Evolutionary conservation across 2,329 filamentous ascomycete species (phyloP).

Genomic region (Fusarium begoniae): DNA sequence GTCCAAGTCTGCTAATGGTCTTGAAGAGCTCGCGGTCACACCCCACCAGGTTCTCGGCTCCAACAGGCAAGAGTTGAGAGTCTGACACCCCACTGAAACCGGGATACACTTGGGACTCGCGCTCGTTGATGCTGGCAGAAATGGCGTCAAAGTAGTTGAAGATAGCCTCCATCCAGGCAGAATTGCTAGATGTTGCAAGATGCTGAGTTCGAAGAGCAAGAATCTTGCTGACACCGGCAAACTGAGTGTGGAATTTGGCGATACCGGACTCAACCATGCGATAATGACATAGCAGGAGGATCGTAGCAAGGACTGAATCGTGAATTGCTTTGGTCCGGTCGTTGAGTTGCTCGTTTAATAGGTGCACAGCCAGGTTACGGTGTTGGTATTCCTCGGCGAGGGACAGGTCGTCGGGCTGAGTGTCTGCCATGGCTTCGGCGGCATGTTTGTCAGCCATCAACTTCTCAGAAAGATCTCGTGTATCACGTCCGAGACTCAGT

Average conservation of each 20-base stretch:
- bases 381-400: conserved; percentile 86
- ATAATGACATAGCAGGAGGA: conserved; percentile 89
- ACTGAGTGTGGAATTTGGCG: conserved; percentile 91
- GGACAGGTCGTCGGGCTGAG: conserved; percentile 68
- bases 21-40: conserved; percentile 90
- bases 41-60: conserved; percentile 85
- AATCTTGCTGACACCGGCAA: conserved; percentile 92
- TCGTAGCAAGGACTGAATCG: conserved; percentile 87
- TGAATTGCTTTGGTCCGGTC: conserved; percentile 79
- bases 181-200: conserved; percentile 66
- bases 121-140: conserved; percentile 89
- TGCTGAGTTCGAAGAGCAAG: conserved; percentile 73
- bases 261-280: conserved; percentile 94
- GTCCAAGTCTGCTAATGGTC: conserved; percentile 82
- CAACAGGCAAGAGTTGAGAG: conserved; percentile 62
- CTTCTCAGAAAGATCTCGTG: conserved; percentile 61
- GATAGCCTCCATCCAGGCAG: conserved; percentile 89
- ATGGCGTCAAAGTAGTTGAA: conserved; percentile 97
- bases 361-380: conserved; percentile 78
- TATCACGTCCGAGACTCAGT: conserved; percentile 68
- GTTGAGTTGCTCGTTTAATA: conserved; percentile 85
- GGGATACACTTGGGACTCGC: conserved; percentile 81
- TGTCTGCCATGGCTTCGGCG: conserved; percentile 56
- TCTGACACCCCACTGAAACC: conserved; percentile 68
- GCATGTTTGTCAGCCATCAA: conserved; percentile 56